A percentile compares a stretch with the other conserved stretches of the same genome.
Conservation (phyloP, 2,329 filamentous ascomycete species). For the Cyphellophora europaea region DNA sequence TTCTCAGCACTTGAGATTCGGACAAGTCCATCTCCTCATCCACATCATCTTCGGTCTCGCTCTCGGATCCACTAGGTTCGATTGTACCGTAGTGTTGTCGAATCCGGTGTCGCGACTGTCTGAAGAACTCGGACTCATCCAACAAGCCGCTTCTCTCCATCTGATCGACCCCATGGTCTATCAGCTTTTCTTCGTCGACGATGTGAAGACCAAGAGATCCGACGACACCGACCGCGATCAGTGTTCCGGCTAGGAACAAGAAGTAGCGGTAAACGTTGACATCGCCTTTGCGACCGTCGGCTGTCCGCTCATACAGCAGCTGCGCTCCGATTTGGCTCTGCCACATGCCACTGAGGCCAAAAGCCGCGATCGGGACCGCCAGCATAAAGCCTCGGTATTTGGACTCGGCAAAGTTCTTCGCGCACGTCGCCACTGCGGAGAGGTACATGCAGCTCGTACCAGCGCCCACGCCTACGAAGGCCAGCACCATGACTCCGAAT, state of each 20-base stretch:
- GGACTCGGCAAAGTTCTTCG: conserved; percentile 93
- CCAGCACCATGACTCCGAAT: conserved; percentile 72
- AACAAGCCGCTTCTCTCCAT: conserved; percentile 81
- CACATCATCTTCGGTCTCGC: conserved; percentile 25
- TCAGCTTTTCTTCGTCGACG: conserved; percentile 76
- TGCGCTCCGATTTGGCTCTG: conserved; percentile 78
- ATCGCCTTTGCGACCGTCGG: conserved; percentile 54
- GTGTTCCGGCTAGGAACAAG: conserved; percentile 66
- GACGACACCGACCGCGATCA: conserved; percentile 60
- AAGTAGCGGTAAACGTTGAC: conserved; percentile 79
- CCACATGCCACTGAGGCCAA: conserved; percentile 93
- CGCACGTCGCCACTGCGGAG: conserved; percentile 82
- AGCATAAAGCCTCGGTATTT: conserved; percentile 82
- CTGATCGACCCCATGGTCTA: conserved; percentile 82
- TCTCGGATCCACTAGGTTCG: conserved; percentile 21
- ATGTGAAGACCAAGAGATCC: conserved; percentile 68
- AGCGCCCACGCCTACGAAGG: conserved; percentile 73
- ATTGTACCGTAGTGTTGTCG: conserved; percentile 50
- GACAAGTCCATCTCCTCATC: conserved; percentile 35
- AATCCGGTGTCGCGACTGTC: conserved; percentile 32
- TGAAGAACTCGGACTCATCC: conserved; percentile 65
- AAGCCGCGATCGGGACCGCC: conserved; percentile 81
- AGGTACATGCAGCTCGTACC: conserved; percentile 87
- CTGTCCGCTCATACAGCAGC: conserved; percentile 59
- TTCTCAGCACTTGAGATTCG: conserved; percentile 28